Conservation (phyloP, 2,329 filamentous ascomycete genomes). For the Beauveria sp. region DNA sequence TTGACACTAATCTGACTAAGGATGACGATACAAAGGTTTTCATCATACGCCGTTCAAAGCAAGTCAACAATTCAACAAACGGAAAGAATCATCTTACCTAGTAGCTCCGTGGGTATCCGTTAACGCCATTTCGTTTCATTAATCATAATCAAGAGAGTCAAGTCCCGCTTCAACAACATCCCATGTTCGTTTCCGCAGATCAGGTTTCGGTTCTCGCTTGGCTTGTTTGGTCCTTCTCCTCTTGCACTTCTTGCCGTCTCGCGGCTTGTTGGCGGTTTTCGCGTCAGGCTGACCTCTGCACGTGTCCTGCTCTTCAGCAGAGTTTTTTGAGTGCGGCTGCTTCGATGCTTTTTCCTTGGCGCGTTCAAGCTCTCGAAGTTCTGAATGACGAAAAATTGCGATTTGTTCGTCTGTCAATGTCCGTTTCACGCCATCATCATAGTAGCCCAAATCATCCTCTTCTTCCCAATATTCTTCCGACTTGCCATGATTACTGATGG, state of each 20-base stretch:
- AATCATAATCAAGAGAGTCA: conserved; percentile 53
- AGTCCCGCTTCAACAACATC: conserved; percentile 56
- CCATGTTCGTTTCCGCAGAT: conserved; percentile 60
- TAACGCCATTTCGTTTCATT: conserved; percentile 47
- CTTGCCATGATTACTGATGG: conserved; percentile 22
- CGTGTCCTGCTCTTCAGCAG: conserved; percentile 13
- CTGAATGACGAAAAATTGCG: conserved; percentile 81
- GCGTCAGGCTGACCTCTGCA: neutral
- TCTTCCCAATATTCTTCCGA: conserved; percentile 27
- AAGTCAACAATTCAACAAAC: conserved; percentile 3
- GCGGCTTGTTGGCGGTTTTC: neutral
- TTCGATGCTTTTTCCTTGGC: conserved; percentile 30
- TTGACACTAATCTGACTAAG: conserved; percentile 66
- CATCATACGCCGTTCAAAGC: conserved; percentile 54
- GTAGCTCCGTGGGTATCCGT: conserved; percentile 17
- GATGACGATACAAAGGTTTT: conserved; percentile 88
- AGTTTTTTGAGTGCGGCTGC: neutral
- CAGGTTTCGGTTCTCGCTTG: conserved; percentile 45
- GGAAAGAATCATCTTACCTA: conserved; percentile 5
- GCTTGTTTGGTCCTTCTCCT: conserved; percentile 32
- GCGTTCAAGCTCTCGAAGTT: conserved; percentile 65
- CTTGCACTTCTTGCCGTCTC: conserved; percentile 21
- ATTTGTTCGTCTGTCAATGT: conserved; percentile 90
- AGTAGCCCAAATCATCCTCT: conserved; percentile 71
- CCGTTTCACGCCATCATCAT: conserved; percentile 76